A percentile compares a stretch with the other conserved stretches of the same genome.
Evolutionary conservation across 179 eudicot species (phyloP).

Genomic region (Corrigiola litoralis): DNA sequence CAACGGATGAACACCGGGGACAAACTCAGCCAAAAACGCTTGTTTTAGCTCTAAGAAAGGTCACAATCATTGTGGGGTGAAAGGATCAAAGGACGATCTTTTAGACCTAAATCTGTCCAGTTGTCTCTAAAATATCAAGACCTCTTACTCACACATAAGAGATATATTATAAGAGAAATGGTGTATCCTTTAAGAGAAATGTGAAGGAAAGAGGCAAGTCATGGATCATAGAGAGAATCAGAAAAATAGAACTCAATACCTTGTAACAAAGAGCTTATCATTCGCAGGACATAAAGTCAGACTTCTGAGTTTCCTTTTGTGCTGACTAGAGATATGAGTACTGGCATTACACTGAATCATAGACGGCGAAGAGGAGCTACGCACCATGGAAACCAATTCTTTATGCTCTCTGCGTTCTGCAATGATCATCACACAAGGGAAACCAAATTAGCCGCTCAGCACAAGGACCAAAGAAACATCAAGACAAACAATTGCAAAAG

Average conservation of each 20-base stretch:
- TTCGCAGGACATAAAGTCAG: constrained; percentile 74
- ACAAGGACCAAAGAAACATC: background rate
- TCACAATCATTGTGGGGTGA: background rate
- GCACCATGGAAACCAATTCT: constrained; percentile 57
- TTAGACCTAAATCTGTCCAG: background rate
- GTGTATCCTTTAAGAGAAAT: no score
- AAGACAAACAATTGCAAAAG: background rate
- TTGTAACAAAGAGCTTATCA: constrained; percentile 71
- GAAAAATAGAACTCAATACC: constrained; percentile 34
- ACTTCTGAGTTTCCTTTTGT: constrained; percentile 92
- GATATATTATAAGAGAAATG: no score
- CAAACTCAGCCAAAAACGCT: no score
- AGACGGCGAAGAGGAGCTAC: constrained; percentile 56
- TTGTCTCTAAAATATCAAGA: background rate
- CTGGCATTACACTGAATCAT: constrained; percentile 50
- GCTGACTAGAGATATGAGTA: constrained; percentile 65
- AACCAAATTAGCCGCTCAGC: background rate
- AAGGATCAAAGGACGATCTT: background rate
- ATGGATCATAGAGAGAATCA: background rate
- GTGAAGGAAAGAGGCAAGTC: background rate
- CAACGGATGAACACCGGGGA: no score
- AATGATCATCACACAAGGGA: constrained; percentile 12
- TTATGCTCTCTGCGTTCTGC: constrained; percentile 67
- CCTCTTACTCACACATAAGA: background rate
- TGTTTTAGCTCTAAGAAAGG: no score